Evolutionary conservation across 306 rosid genomes (phyloP), one percentile per base, ranked within the genome.

Genomic region (Elaeagnus macrophylla): DNA sequence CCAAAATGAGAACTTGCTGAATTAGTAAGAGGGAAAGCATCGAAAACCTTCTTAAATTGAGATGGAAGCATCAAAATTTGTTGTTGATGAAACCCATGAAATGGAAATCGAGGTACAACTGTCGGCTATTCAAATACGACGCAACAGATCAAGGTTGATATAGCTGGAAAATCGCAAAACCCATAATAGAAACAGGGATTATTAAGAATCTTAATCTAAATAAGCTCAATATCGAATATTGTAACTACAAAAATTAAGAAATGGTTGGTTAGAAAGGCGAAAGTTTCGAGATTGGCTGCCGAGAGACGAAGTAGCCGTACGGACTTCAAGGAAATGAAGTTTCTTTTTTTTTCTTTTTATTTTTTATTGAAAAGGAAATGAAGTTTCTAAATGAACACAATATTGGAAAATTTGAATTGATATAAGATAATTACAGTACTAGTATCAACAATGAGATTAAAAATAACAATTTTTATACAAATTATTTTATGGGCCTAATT

Each of bases 41-140:
- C 48, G 57, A 73, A 59, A 88, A 78, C 85, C 75, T 66, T 66
- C 68, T 55, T 37, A 56, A 11, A 57, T 38, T 70, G 70, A 47
- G 81, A 61, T 56, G 69, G 77, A 68, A 66, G 61, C 45, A 59
- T 59, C 67, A 72, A 57, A 66, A 66, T 80, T 67, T 50, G 54
- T 69, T 57, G 35, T 14, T 47, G 53, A 41, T 46, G 52, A 51
- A 68, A 53, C 37, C 46, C 62, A 58, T 8, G 61, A 72, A 16
- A 49, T 63, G 61, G 71, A 71, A 62, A 55, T 55, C 19, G 46
- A 43, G 60, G 57, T 71, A 53, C 14, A 64, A 39, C 66, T 41
- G 42, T 38, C n/a, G n/a, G n/a, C n/a, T n/a, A n/a, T n/a, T n/a
- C n/a, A n/a, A n/a, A n/a, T n/a, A n/a, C n/a, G n/a, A n/a, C n/a